Evolutionary conservation across 179 eudicot species (phyloP).

Genomic region (Corrigiola litoralis): DNA sequence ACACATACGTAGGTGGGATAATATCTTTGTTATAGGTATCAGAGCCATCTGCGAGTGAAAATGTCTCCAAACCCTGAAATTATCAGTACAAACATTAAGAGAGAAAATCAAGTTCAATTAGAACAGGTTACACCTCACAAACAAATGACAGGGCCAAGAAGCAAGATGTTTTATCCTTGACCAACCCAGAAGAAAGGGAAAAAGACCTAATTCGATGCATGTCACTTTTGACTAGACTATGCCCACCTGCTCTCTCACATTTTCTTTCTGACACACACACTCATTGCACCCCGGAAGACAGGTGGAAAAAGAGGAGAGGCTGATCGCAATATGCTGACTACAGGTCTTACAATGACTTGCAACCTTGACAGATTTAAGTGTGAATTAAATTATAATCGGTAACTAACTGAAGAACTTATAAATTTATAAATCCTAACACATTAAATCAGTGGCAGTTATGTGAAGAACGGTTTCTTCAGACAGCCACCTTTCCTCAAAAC

Average conservation of each 20-base stretch:
- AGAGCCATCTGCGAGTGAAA: conserved; percentile 28
- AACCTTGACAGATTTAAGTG: too few relatives aligned
- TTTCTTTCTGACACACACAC: not conserved
- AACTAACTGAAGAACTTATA: too few relatives aligned
- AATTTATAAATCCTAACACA: too few relatives aligned
- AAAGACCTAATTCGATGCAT: not conserved
- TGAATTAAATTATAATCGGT: too few relatives aligned
- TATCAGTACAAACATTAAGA: not conserved
- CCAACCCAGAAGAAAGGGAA: not conserved
- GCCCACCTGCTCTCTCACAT: not conserved
- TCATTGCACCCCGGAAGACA: too few relatives aligned
- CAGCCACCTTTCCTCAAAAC: not conserved
- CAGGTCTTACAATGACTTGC: too few relatives aligned
- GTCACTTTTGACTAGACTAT: not conserved
- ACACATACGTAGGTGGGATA: conserved; percentile 55
- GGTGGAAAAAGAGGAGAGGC: too few relatives aligned
- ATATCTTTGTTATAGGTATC: conserved; percentile 35
- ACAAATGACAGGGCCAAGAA: not conserved
- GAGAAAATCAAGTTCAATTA: not conserved
- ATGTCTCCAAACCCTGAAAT: conserved; percentile 55
- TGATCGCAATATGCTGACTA: too few relatives aligned
- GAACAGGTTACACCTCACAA: not conserved
- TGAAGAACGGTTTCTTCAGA: too few relatives aligned
- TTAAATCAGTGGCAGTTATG: too few relatives aligned
- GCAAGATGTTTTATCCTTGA: not conserved